Base-by-base conservation (phyloP, 2,329 filamentous ascomycete species). In the Talaromyces pinophilus region DNA sequence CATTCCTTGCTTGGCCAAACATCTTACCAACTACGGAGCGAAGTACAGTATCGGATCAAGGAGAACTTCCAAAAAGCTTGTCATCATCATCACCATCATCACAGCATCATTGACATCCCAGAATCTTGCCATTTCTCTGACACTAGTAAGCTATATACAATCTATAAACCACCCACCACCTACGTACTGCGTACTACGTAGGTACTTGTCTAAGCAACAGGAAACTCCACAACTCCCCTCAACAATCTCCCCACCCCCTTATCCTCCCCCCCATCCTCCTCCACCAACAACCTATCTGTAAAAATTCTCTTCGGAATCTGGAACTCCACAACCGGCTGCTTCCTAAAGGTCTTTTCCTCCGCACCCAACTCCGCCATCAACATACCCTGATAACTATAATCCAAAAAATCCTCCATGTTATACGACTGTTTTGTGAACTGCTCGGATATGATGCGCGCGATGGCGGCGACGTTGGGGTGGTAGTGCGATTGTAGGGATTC, bases 341-440 rank as follows among this genome's bases (percentile, higher is more conserved):
- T 97, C 81, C 90, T 96, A 69, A 97, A 83, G 2, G 63, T 2
- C 79, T 94, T 96, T 67, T 85, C 84, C 65, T 79, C 79, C 2
- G 69, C 69, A 0, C 79, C 79, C 69, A 97, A 83, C 77, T 99
- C 95, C 2, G 89, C 89, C 68, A 95, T 92, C 52, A 98, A 80
- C 76, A 99, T 87, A 8, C 78, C 80, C 66, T 79, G 76, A 79
- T 98, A 99, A 0, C 92, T 94, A 77, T 98, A 93, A 75, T 99
- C 95, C 59, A 98, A 81, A 79, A 99, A 99, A 75, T 99, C 95
- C 75, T 99, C 95, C n/a, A 97, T 81, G 72, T 93, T 95, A 79
- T 98, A 99, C 2, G 90, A 86, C 71, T 93, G 89, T 81, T 99
- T 99, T 2, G 95, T 99, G 77, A 98, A 99, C 77, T 98, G 95